Percentiles rank a stretch among this genome's conserved stretches.
Conservation (phyloP, 2,329 filamentous ascomycete genomes). For the Tolypocladium ophioglossoides region DNA sequence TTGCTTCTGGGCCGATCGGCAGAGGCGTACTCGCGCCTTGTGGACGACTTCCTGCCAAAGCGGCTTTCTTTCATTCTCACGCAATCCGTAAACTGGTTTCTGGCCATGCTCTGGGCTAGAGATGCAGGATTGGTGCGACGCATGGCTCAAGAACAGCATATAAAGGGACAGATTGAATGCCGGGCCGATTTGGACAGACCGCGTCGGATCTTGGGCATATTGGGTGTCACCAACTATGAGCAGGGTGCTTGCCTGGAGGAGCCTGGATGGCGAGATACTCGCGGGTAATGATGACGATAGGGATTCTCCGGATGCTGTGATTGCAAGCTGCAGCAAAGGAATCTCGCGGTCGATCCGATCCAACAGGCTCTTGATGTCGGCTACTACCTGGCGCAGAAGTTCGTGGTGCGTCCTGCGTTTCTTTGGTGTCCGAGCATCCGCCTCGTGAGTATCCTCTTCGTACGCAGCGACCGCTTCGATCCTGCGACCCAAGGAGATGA, state of each 20-base stretch:
- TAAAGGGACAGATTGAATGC: constrained; percentile 82
- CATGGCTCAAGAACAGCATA: constrained; percentile 85
- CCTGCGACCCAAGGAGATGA: constrained; percentile 66
- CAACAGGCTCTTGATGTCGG: constrained; percentile 66
- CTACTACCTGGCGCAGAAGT: constrained; percentile 60
- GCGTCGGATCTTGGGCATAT: constrained; percentile 54
- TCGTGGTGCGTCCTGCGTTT: constrained; percentile 27
- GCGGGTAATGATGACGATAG: constrained; percentile 70
- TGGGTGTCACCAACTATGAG: constrained; percentile 78
- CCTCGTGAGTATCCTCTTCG: constrained; percentile 38
- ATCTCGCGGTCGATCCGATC: constrained; percentile 80
- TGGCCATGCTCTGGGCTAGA: background rate
- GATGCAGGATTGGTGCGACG: constrained; percentile 21
- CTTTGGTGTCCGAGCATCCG: constrained; percentile 27
- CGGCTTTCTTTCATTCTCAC: constrained; percentile 42
- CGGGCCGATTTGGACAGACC: constrained; percentile 73
- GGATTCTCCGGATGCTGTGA: constrained; percentile 85
- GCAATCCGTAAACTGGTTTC: constrained; percentile 15
- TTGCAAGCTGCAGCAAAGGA: constrained; percentile 83
- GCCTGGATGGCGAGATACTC: constrained; percentile 77
- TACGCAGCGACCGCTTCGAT: constrained; percentile 59
- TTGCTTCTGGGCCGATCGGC: constrained; percentile 46
- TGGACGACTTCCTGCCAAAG: constrained; percentile 97
- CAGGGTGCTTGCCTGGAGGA: constrained; percentile 88
- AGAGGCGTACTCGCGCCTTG: constrained; percentile 76